phyloP scores from a whole-genome alignment of 192 early-diverging fungal species.

The Spizellomyces sp. region DNA sequence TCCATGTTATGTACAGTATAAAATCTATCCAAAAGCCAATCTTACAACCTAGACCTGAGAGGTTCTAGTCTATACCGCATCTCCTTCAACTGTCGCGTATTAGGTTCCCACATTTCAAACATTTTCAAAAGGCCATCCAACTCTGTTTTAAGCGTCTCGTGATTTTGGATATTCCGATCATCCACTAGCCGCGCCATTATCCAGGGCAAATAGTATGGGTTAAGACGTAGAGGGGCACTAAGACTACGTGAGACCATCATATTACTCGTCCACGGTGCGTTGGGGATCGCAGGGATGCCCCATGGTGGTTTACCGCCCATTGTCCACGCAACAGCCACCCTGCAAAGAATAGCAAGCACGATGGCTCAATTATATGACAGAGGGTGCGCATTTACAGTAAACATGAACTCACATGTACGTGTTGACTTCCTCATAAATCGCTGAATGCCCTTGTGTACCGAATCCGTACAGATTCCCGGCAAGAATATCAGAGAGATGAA shows the following conservation, averaged over 20 bases:
- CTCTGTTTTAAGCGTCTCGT: slow-evolving; percentile 58
- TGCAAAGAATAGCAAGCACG: slow-evolving; percentile 1
- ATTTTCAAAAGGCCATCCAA: slow-evolving; percentile 65
- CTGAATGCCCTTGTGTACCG: slow-evolving; percentile 88
- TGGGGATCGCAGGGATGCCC: slow-evolving; percentile 9
- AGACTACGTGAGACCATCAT: slow-evolving; percentile 44
- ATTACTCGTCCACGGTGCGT: slow-evolving; percentile 10
- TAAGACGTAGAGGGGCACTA: slow-evolving; percentile 67
- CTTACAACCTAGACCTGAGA: slow-evolving; percentile 49
- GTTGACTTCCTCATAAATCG: slow-evolving; percentile 86
- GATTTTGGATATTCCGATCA: slow-evolving; percentile 60
- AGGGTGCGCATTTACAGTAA: slow-evolving; percentile 48
- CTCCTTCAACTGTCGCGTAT: slow-evolving; percentile 70
- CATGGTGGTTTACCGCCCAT: slow-evolving; percentile 27
- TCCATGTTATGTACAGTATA: too few species aligned
- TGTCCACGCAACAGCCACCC: slow-evolving; percentile 47
- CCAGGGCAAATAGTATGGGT: slow-evolving; percentile 94
- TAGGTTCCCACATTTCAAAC: slow-evolving; percentile 83
- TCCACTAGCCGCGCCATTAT: slow-evolving; percentile 84
- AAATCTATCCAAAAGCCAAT: neutral
- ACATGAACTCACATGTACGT: slow-evolving; percentile 72
- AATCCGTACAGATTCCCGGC: slow-evolving; percentile 84
- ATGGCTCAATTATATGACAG: slow-evolving; percentile 1
- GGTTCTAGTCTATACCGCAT: slow-evolving; percentile 93
- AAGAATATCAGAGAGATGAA: slow-evolving; percentile 83